Percentiles rank a stretch among this genome's conserved stretches.
Conservation (phyloP, 768 basidiomycete genomes). For the Solioccasus polychromus region DNA sequence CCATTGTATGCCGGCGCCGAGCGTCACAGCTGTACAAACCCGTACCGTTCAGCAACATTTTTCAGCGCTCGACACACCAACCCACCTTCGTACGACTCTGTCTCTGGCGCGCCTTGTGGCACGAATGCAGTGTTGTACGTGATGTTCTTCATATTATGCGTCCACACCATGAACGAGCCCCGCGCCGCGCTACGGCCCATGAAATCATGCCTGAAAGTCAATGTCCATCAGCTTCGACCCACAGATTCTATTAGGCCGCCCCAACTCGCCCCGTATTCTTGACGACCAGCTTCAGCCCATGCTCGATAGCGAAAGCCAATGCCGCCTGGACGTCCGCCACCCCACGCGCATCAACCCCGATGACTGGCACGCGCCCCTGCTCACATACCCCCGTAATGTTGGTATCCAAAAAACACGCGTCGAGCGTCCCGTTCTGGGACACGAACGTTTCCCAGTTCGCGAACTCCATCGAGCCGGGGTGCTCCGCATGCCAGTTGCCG, state of each 20-base stretch:
- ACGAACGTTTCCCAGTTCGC: slow-evolving; percentile 33
- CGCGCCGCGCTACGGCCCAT: slow-evolving; percentile 38
- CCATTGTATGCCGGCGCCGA: slow-evolving; percentile 48
- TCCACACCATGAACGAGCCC: slow-evolving; percentile 40
- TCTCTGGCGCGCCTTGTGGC: slow-evolving; percentile 30
- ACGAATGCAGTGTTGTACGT: slow-evolving; percentile 29
- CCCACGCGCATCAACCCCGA: slow-evolving; percentile 21
- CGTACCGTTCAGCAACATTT: no score
- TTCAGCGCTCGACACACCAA: neutral
- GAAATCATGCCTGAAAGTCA: slow-evolving; percentile 32
- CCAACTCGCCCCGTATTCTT: slow-evolving; percentile 23
- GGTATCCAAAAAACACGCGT: slow-evolving; percentile 35
- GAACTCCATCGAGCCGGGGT: slow-evolving; percentile 39
- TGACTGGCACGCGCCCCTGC: slow-evolving; percentile 19
- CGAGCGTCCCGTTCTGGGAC: slow-evolving; percentile 45
- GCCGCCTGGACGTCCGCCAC: slow-evolving; percentile 19
- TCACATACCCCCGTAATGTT: slow-evolving; percentile 16
- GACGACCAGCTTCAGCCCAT: slow-evolving; percentile 18
- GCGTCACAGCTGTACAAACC: slow-evolving; percentile 26
- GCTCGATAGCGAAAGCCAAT: slow-evolving; percentile 17
- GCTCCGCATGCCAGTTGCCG: slow-evolving; percentile 40
- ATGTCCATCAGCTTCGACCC: neutral
- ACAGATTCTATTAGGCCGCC: neutral
- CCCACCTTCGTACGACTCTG: neutral
- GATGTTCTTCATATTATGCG: slow-evolving; percentile 39